Evolutionary conservation across 2,329 filamentous ascomycete genomes (phyloP).

Genomic region (Epichloe aotearoae): DNA sequence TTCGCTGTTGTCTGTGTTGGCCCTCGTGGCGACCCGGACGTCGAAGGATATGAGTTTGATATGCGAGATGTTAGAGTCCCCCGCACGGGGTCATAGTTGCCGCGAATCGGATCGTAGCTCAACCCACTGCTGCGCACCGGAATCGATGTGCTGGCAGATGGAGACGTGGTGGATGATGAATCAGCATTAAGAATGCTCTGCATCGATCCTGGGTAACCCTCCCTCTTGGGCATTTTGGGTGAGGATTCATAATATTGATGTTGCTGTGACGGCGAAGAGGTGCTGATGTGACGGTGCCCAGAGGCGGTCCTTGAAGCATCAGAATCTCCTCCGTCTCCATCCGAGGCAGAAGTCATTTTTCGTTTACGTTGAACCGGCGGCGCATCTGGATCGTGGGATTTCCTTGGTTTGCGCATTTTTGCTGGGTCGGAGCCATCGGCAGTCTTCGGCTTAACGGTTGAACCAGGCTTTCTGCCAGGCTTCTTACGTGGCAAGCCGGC

Average conservation of each 20-base stretch:
- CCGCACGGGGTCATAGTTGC: slow-evolving; percentile 52
- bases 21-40: slow-evolving; percentile 37
- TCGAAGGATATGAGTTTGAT: slow-evolving; percentile 31
- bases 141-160: slow-evolving; percentile 25
- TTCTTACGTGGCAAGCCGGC: slow-evolving; percentile 49
- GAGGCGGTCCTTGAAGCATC: slow-evolving; percentile 13
- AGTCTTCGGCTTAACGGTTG: slow-evolving; percentile 31
- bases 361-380: slow-evolving; percentile 41
- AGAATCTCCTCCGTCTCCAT: slow-evolving; percentile 22
- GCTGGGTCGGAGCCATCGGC: slow-evolving; percentile 26
- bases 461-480: slow-evolving; percentile 52
- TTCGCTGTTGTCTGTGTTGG: slow-evolving; percentile 19
- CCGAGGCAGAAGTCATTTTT: slow-evolving; percentile 30
- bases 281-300: slow-evolving; percentile 11
- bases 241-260: slow-evolving; percentile 15
- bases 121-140: slow-evolving; percentile 57
- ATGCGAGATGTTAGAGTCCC: slow-evolving; percentile 46
- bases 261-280: slow-evolving; percentile 11
- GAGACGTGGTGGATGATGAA: slow-evolving; percentile 27
- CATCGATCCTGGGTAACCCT: slow-evolving; percentile 38
- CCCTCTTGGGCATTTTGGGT: slow-evolving; percentile 37
- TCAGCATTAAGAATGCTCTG: slow-evolving; percentile 43
- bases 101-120: slow-evolving; percentile 81
- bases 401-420: slow-evolving; percentile 40
- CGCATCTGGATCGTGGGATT: slow-evolving; percentile 46